Base-by-base conservation (phyloP, 345 rosid species). In the Rubroshorea leprosula region DNA sequence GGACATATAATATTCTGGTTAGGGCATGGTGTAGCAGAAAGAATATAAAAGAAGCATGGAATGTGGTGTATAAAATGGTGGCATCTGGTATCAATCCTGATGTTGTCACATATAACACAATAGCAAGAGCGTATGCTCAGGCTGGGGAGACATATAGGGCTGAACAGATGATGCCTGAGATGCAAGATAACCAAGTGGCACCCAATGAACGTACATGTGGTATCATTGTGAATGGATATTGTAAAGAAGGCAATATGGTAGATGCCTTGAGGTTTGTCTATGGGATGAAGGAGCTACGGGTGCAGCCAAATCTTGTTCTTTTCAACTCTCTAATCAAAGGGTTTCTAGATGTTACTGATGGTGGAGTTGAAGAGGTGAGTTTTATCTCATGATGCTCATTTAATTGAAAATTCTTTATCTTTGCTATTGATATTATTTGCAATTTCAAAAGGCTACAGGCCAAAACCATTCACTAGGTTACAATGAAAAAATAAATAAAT, bases 271-370 rank as follows among this genome's bases (percentile, higher is more conserved):
- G 87, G 68, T 86, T 92, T 64, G 67, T 89, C 57, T 65, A 72
- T 68, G 75, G 84, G 62, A 89, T 86, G 93, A 89, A 83, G 72
- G 81, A 83, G 75, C 85, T 89, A 16, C 79, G 89, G 51, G 91
- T 92, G 69, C 80, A 76, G 63, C 98, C 96, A 15, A 92, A 92
- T 75, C 89, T 81, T 29, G 71, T 92, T 49, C 70, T 92, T 51
- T 89, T 89, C 75, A 92, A 92, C 66, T 72, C 87, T 52, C 86
- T 89, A 25, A 77, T 92, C 62, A 89, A 92, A 71, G 98, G 95
- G 49, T 86, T 83, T 74, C 84, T 89, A 12, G 76, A 77, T 54
- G 60, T 48, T 52, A 74, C 68, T 0, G 89, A 89, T 51, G 70
- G 77, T 45, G 95, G 98, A 57, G 95, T 89, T 43, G 85, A 86